phyloP scores from a whole-genome alignment of 257 asterid genomes.

The Lithospermum erythrorhizon region DNA sequence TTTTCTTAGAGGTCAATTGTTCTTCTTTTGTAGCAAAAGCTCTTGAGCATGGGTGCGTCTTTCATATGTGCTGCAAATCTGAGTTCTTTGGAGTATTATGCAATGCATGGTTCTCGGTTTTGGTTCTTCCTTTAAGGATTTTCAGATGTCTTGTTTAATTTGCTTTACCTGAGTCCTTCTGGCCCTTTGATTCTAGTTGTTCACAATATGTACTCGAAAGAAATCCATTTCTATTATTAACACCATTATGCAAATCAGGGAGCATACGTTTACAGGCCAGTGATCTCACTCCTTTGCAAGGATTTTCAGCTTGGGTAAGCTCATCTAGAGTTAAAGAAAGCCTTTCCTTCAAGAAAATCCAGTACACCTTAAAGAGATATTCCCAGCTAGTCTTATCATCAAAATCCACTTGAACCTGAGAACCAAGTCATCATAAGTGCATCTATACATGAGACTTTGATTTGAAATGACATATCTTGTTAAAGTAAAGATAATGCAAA shows the following conservation, averaged over 20 bases:
- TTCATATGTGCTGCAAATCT: constrained; percentile 55
- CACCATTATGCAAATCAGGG: constrained; percentile 8
- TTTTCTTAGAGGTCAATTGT: constrained; percentile 53
- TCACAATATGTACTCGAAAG: constrained; percentile 15
- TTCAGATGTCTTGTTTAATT: background rate
- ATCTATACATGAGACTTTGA: too few relatives aligned
- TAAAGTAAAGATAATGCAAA: background rate
- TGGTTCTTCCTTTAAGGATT: constrained; percentile 9
- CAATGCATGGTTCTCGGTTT: constrained; percentile 9
- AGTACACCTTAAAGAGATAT: constrained; percentile 78
- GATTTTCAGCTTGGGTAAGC: constrained; percentile 54
- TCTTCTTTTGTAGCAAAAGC: constrained; percentile 41
- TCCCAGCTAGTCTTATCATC: constrained; percentile 86
- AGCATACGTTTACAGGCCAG: constrained; percentile 19
- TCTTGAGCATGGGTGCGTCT: constrained; percentile 47
- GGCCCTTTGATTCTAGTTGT: constrained; percentile 26
- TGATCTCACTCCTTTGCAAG: constrained; percentile 27
- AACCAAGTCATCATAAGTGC: background rate
- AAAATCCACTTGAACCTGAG: constrained; percentile 71
- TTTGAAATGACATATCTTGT: background rate
- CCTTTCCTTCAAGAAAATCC: constrained; percentile 54
- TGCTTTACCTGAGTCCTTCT: constrained; percentile 2
- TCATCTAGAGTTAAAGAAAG: constrained; percentile 50
- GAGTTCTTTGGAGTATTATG: constrained; percentile 35
- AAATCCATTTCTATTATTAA: constrained; percentile 14